A percentile compares a stretch with the other conserved stretches of the same genome.
These are phyloP conservation scores for Pleurotus eryngii DNA, from an alignment of 768 basidiomycete genomes.

Conservation along the genomic window DNA sequence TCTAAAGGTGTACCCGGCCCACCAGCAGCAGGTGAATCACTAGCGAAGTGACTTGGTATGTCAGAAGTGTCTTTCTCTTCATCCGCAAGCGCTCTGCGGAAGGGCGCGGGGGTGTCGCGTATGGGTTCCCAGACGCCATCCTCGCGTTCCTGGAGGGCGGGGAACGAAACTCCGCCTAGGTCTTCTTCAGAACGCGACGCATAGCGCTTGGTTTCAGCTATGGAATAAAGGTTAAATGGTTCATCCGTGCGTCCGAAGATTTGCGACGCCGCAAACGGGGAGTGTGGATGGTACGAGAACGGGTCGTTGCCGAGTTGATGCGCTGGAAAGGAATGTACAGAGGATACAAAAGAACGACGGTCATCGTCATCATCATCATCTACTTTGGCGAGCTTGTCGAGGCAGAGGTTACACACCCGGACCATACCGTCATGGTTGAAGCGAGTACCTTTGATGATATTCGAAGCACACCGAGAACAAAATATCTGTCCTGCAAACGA, in stretches of 20 bases:
- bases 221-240: conserved; percentile 78
- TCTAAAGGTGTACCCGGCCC: conserved; percentile 54
- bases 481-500: conserved; percentile 83
- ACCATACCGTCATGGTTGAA: conserved; percentile 96
- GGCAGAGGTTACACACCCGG: conserved; percentile 91
- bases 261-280: conserved; percentile 85
- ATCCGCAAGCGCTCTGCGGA: conserved; percentile 69
- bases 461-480: conserved; percentile 94
- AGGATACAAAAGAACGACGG: conserved; percentile 75
- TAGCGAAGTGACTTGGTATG: conserved; percentile 36
- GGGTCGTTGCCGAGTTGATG: conserved; percentile 65
- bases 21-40: conserved; percentile 37
- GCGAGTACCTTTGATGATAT: conserved; percentile 90
- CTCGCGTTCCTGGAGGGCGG: conserved; percentile 41
- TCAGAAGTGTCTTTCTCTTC: conserved; percentile 65
- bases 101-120: conserved; percentile 65
- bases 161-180: conserved; percentile 46
- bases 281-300: conserved; percentile 56
- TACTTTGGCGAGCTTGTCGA: conserved; percentile 87
- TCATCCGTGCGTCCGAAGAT: conserved; percentile 78
- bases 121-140: conserved; percentile 45
- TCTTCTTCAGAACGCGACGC: conserved; percentile 51
- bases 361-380: conserved; percentile 91
- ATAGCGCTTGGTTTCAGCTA: conserved; percentile 68
- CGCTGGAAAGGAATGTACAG: conserved; percentile 67